A percentile compares a stretch with the other conserved stretches of the same genome.
These are phyloP conservation scores for Monilinia fructigena DNA, from an alignment of 2,329 filamentous ascomycete species.

Conservation along the genomic window DNA sequence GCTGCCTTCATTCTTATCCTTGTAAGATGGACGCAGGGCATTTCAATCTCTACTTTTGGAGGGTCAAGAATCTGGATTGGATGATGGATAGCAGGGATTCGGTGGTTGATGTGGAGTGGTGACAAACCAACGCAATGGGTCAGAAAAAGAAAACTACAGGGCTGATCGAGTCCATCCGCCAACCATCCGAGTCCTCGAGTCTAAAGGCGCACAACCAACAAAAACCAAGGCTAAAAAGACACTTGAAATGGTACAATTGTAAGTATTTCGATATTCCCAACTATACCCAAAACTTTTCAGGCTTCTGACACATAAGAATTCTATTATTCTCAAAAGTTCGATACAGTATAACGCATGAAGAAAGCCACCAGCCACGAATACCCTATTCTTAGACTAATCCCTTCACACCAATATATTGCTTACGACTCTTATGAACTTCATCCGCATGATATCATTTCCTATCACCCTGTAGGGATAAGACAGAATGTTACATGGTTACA, in stretches of 20 bases:
- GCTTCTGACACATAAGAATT: not conserved
- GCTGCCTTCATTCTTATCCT: conserved; percentile 4
- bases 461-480: not conserved
- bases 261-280: not conserved
- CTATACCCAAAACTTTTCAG: not conserved
- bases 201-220: not conserved
- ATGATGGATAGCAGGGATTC: conserved; percentile 1
- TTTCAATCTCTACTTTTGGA: not conserved
- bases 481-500: not conserved
- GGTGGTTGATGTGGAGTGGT: not conserved
- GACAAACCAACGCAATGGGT: conserved; percentile 2
- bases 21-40: conserved; percentile 12
- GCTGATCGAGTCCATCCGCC: conserved; percentile 1
- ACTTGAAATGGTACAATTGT: not conserved
- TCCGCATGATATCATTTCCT: conserved; percentile 17
- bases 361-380: conserved; percentile 10
- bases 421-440: not conserved
- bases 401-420: not conserved
- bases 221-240: conserved; percentile 14
- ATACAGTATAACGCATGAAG: not conserved
- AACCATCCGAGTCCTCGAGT: not conserved
- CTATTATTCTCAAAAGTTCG: not conserved
- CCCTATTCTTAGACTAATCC: too few relatives aligned
- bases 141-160: conserved; percentile 2
- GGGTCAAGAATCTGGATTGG: conserved; percentile 8